Evolutionary conservation across 495 filamentous ascomycete genomes (phyloP).

Genomic region (Schizothecium vesticola): DNA sequence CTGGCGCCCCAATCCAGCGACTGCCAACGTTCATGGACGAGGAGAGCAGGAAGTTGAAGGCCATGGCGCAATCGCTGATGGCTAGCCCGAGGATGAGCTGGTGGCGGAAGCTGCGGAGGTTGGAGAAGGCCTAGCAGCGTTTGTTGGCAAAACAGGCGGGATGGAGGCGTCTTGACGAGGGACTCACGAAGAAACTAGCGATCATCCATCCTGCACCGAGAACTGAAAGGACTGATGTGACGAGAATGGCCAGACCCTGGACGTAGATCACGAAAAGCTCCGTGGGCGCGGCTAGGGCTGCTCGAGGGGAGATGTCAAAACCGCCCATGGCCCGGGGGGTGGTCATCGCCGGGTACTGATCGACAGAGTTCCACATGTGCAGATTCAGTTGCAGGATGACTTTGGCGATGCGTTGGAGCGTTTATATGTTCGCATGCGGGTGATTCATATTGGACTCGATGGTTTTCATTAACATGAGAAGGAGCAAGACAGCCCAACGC

Average conservation of each 20-base stretch:
- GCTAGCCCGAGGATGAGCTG: constrained; percentile 43
- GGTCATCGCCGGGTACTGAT: too few species aligned
- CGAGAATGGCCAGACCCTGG: constrained; percentile 33
- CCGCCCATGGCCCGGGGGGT: neutral
- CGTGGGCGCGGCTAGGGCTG: constrained; percentile 33
- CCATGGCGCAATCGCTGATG: constrained; percentile 40
- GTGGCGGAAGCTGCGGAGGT: constrained; percentile 37
- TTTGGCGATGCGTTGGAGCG: too few species aligned
- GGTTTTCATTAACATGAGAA: too few species aligned
- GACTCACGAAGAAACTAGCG: constrained; percentile 35
- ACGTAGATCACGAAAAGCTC: constrained; percentile 19
- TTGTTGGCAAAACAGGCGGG: neutral
- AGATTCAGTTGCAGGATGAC: too few species aligned
- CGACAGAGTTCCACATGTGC: too few species aligned
- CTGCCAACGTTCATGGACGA: constrained; percentile 34
- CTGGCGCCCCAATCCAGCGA: constrained; percentile 27
- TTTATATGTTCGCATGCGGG: too few species aligned
- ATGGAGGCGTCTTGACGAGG: neutral
- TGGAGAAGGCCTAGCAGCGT: constrained; percentile 28
- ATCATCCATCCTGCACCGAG: constrained; percentile 40
- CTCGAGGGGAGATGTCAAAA: constrained; percentile 10
- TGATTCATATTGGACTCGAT: too few species aligned
- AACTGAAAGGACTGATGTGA: constrained; percentile 32
- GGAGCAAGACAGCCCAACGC: too few species aligned
- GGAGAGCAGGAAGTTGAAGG: constrained; percentile 37